Evolutionary conservation across 345 rosid species (phyloP).

Genomic region (Eucalyptus curtisii): DNA sequence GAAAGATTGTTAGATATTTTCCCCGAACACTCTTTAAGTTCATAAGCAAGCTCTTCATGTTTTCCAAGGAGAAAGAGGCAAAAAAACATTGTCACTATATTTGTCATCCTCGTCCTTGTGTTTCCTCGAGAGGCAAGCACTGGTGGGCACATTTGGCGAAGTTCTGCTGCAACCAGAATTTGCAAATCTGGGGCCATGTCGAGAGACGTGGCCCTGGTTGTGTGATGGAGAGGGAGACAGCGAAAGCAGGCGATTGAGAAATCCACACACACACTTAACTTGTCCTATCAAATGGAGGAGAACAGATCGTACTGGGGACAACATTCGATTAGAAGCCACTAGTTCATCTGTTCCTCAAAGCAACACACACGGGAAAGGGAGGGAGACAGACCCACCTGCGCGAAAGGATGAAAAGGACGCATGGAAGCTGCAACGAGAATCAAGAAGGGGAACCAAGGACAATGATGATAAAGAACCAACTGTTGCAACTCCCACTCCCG

Average conservation of each 20-base stretch:
- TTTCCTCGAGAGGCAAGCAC: background rate
- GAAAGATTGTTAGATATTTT: background rate
- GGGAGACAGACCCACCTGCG: background rate
- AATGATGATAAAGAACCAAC: background rate
- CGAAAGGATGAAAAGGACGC: background rate
- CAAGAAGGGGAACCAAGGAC: background rate
- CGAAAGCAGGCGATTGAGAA: background rate
- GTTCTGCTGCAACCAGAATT: background rate
- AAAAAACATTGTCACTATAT: background rate
- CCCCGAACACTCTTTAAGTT: background rate
- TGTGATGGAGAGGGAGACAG: background rate
- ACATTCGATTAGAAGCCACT: background rate
- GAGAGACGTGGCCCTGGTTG: background rate
- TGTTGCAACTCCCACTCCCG: background rate
- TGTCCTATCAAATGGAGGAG: background rate
- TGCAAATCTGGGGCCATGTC: background rate
- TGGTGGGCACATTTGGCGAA: background rate
- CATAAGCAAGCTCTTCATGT: background rate
- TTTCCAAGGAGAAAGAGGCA: background rate
- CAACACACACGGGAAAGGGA: background rate
- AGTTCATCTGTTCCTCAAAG: background rate
- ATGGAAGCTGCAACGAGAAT: background rate
- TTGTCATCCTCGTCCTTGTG: background rate
- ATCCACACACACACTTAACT: background rate
- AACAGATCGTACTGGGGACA: background rate